Conservation (phyloP, 2,329 filamentous ascomycete species). For the Colletotrichum limetticola region DNA sequence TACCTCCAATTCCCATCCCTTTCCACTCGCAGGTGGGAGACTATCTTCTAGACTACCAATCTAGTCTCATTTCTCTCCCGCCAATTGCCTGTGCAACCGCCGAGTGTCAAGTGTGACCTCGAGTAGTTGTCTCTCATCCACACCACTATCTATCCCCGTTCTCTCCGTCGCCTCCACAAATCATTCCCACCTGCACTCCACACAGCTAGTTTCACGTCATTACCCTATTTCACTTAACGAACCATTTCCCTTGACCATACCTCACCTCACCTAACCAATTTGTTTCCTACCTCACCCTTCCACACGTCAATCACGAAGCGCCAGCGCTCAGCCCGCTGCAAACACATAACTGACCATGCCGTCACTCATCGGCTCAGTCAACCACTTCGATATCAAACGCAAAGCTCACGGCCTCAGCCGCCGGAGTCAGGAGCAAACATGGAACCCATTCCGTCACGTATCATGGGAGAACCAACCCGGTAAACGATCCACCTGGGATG, state of each 20-base stretch:
- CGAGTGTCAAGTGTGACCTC: background rate
- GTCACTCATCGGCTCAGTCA: slow-evolving; percentile 49
- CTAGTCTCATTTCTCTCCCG: background rate
- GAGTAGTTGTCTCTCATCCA: background rate
- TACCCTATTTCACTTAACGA: slow-evolving; percentile 27
- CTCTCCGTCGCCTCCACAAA: slow-evolving; percentile 9
- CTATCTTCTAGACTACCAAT: background rate
- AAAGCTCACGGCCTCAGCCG: slow-evolving; percentile 56
- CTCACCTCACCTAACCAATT: background rate
- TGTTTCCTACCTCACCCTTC: background rate
- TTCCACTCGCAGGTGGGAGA: background rate
- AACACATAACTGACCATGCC: slow-evolving; percentile 27
- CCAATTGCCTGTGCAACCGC: slow-evolving; percentile 12
- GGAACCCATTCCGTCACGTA: slow-evolving; percentile 59
- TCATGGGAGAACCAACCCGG: slow-evolving; percentile 44
- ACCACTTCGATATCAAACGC: slow-evolving; percentile 56
- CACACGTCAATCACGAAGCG: background rate
- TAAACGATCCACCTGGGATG: slow-evolving; percentile 49
- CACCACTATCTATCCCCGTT: background rate
- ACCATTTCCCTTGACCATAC: slow-evolving; percentile 4
- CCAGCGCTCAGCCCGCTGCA: background rate
- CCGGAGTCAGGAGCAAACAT: slow-evolving; percentile 48
- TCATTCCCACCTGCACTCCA: slow-evolving; percentile 28
- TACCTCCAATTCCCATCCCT: background rate
- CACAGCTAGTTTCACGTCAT: slow-evolving; percentile 32